Conservation (phyloP, 495 filamentous ascomycete species). For the Penicillium canariense region DNA sequence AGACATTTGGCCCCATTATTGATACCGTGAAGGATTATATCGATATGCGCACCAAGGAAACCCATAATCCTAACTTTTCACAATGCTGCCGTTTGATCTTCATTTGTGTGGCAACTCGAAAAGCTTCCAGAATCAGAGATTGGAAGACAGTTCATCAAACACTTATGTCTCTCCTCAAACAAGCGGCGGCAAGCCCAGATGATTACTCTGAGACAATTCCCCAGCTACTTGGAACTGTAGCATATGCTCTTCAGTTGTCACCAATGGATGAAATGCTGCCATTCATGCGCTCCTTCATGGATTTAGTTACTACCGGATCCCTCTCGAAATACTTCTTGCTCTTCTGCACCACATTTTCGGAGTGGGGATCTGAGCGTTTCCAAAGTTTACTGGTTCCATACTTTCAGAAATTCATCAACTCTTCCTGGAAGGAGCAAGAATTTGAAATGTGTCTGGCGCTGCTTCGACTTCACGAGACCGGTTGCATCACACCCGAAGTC, state of each 20-base stretch:
- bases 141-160: conserved; percentile 66
- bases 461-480: conserved; percentile 61
- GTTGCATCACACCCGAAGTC: conserved; percentile 41
- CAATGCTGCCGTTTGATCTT: conserved; percentile 64
- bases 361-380: conserved; percentile 73
- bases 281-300: conserved; percentile 58
- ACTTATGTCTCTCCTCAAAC: conserved; percentile 53
- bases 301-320: conserved; percentile 58
- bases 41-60: conserved; percentile 29
- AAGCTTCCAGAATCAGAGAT: conserved; percentile 67
- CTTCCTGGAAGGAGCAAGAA: conserved; percentile 68
- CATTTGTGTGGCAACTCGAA: conserved; percentile 67
- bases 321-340: conserved; percentile 69
- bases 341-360: conserved; percentile 77
- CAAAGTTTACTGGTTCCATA: conserved; percentile 70
- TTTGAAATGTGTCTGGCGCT: conserved; percentile 66
- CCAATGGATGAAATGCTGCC: conserved; percentile 78
- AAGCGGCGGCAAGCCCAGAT: conserved; percentile 36
- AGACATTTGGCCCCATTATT: conserved; percentile 60
- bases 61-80: conserved; percentile 41
- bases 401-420: conserved; percentile 78
- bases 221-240: conserved; percentile 57
- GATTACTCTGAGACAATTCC: conserved; percentile 48
- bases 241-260: conserved; percentile 70
- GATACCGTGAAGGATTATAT: conserved; percentile 55